Conservation (phyloP, 768 basidiomycete species). For the Sporobolomyces phaffii region DNA sequence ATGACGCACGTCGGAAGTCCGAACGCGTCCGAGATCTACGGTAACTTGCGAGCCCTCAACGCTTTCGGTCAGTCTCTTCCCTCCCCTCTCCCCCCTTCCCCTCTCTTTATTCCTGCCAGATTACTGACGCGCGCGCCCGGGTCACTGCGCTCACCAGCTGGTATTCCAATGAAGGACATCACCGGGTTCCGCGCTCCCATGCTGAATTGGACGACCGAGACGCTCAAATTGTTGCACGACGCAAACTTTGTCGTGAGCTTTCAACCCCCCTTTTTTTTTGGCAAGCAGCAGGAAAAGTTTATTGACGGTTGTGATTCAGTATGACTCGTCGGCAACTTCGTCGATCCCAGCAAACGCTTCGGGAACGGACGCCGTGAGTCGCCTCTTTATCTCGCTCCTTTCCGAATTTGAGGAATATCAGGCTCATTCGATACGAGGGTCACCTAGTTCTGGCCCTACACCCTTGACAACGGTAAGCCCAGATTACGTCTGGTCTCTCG, state of each 20-base stretch:
- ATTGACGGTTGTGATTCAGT: conserved; percentile 47
- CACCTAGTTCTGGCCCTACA: conserved; percentile 65
- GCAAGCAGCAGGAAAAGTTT: too few species aligned
- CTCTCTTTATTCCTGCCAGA: background rate
- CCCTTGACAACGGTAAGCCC: conserved; percentile 59
- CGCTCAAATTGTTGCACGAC: conserved; percentile 55
- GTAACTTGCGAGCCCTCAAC: conserved; percentile 72
- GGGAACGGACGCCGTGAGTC: conserved; percentile 56
- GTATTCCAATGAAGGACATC: conserved; percentile 63
- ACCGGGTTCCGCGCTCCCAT: conserved; percentile 71
- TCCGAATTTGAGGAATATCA: background rate
- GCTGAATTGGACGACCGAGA: conserved; percentile 62
- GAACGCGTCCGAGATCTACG: conserved; percentile 59
- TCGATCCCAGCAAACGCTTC: conserved; percentile 62
- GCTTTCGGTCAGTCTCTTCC: conserved; percentile 50
- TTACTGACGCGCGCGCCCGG: too few species aligned
- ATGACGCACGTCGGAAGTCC: conserved; percentile 64
- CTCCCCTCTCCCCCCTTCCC: conserved; percentile 38
- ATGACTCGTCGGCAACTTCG: conserved; percentile 62
- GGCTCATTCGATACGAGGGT: background rate
- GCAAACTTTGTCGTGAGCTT: conserved; percentile 53
- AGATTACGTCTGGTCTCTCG: background rate
- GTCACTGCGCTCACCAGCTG: conserved; percentile 43
- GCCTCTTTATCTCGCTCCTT: background rate
- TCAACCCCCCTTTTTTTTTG: background rate